A percentile compares a stretch with the other conserved stretches of the same genome.
These are phyloP conservation scores for Beauveria sp. DNA, from an alignment of 2,329 filamentous ascomycete genomes.

Conservation along the genomic window DNA sequence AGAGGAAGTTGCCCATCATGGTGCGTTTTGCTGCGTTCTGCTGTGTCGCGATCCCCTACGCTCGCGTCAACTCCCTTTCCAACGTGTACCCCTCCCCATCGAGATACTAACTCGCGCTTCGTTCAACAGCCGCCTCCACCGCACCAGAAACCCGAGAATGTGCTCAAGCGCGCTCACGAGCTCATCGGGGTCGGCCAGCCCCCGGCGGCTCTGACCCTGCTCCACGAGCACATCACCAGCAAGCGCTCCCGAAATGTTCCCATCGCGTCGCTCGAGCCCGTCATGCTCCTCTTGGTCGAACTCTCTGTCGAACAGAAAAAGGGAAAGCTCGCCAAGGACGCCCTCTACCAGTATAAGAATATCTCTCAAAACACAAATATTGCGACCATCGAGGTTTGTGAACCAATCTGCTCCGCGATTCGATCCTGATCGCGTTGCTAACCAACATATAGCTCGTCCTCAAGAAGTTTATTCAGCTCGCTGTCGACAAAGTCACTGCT, in stretches of 20 bases:
- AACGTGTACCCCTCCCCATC: constrained; percentile 22
- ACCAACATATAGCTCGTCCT: constrained; percentile 62
- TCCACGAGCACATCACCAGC: constrained; percentile 98
- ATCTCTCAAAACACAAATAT: constrained; percentile 99
- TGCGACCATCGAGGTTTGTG: constrained; percentile 80
- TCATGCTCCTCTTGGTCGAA: constrained; percentile 97
- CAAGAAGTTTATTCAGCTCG: constrained; percentile 96
- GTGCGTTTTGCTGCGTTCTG: constrained; percentile 26
- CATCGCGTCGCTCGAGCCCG: constrained; percentile 91
- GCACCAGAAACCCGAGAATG: constrained; percentile 98
- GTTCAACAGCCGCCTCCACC: constrained; percentile 75
- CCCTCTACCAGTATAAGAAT: constrained; percentile 99
- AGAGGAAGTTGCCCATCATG: constrained; percentile 48
- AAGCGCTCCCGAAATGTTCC: constrained; percentile 97
- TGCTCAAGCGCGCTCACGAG: constrained; percentile 96
- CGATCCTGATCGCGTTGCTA: constrained; percentile 5
- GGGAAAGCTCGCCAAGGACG: constrained; percentile 97
- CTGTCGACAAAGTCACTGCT: constrained; percentile 90
- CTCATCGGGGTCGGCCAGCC: constrained; percentile 96
- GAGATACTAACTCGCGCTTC: constrained; percentile 21
- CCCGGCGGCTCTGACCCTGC: constrained; percentile 82
- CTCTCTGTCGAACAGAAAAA: constrained; percentile 96
- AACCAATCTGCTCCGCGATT: neutral
- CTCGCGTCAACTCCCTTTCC: neutral
- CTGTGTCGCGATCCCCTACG: neutral